phyloP scores from a whole-genome alignment of 1,139 yeast genomes.

The Yamadazyma atmosphaerica region DNA sequence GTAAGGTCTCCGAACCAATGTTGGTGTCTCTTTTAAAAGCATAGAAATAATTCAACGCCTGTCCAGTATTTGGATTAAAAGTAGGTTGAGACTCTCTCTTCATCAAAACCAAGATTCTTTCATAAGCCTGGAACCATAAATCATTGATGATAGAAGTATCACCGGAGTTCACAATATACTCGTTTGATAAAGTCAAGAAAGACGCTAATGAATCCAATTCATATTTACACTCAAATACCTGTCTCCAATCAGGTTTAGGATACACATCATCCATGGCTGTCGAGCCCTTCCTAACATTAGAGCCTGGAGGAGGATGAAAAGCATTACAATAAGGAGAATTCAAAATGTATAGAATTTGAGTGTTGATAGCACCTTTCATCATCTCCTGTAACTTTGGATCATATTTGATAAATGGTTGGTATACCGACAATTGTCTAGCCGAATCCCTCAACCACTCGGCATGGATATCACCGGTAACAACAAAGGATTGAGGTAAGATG shows the following conservation, averaged over 20 bases:
- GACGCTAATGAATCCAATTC: conserved; percentile 87
- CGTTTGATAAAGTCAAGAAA: conserved; percentile 71
- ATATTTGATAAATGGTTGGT: conserved; percentile 57
- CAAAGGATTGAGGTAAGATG: conserved; percentile 44
- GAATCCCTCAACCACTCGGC: conserved; percentile 92
- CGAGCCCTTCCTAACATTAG: conserved; percentile 52
- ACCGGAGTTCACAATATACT: conserved; percentile 57
- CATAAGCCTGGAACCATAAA: conserved; percentile 62
- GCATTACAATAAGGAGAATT: conserved; percentile 85
- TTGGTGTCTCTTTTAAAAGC: conserved; percentile 73
- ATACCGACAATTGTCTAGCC: conserved; percentile 78
- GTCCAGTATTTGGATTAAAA: conserved; percentile 57
- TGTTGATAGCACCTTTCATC: conserved; percentile 75
- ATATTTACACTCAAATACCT: conserved; percentile 87
- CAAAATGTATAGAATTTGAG: conserved; percentile 66
- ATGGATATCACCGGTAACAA: conserved; percentile 88
- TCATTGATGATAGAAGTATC: conserved; percentile 54
- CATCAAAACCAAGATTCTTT: conserved; percentile 52
- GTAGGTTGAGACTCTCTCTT: conserved; percentile 65
- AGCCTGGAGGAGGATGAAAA: conserved; percentile 77
- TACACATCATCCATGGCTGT: conserved; percentile 64
- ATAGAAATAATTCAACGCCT: conserved; percentile 51
- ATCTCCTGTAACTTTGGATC: conserved; percentile 53
- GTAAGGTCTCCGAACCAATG: conserved; percentile 78
- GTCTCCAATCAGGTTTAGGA: conserved; percentile 69